Evolutionary conservation across 2,329 filamentous ascomycete genomes (phyloP), one percentile per base, ranked within the genome.

Genomic region (Colletotrichum orbiculare): DNA sequence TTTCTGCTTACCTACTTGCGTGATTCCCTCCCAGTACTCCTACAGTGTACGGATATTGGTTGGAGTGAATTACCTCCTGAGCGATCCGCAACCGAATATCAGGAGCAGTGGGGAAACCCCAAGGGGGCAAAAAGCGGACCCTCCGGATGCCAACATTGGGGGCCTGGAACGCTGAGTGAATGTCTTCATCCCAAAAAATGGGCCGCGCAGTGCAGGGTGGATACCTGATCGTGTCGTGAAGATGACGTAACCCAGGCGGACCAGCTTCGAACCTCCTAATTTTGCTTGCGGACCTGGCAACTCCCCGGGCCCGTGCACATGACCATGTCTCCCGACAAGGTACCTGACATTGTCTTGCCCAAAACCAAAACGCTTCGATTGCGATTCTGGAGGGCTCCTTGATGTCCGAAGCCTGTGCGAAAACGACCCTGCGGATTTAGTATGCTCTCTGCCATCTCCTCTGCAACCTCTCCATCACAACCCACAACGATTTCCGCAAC

Each of bases 221-320:
- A 38, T 39, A 37, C 37, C 33, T 35, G n/a, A 15, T 41, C 52
- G 46, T 57, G 53, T 53, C 25, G 15, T 57, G 37, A 34, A 54
- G 58, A 53, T 66, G 63, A 66, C 63, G 63, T 63, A 66, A 53
- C 41, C 52, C 25, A 25, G 25, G 25, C 25, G 25, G 25, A 5
- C 25, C 25, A 25, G 25, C 25, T 25, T 25, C 25, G 25, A 4
- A 25, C 25, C 25, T 34, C 33, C 50, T 43, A 34, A 5, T 48
- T 9, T 57, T 25, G 63, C 42, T 66, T 63, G 52, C 62, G 62
- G 62, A 62, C 62, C 53, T 64, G 47, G 25, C 58, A 65, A 53
- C 58, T 38, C n/a, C 25, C 53, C 47, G 63, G 63, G 63, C 43
- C 63, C 59, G 58, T 66, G 63, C 63, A 57, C 63, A 57, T 60